phyloP scores from a whole-genome alignment of 2,329 filamentous ascomycete species.

The Chaetothyriales sp. region DNA sequence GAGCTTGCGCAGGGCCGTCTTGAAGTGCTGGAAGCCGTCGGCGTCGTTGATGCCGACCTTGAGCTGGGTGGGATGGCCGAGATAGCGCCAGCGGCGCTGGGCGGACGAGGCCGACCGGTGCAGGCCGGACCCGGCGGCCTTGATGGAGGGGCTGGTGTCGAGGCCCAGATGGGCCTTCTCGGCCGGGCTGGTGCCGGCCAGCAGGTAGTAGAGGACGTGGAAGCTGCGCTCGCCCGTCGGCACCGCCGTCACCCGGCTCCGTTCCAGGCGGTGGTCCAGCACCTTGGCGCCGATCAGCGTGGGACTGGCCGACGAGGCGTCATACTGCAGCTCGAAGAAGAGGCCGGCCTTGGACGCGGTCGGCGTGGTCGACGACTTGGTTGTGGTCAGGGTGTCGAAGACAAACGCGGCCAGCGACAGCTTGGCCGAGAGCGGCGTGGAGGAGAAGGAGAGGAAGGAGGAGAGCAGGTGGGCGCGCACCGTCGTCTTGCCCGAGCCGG shows the following conservation, averaged over 20 bases:
- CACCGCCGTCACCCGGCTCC: constrained; percentile 79
- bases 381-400: constrained; percentile 92
- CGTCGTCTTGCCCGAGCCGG: constrained; percentile 90
- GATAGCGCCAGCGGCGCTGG: constrained; percentile 87
- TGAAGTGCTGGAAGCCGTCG: constrained; percentile 94
- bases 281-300: constrained; percentile 88
- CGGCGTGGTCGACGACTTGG: constrained; percentile 88
- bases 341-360: constrained; percentile 91
- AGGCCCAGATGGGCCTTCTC: constrained; percentile 77
- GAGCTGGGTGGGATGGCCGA: constrained; percentile 90
- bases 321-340: constrained; percentile 93
- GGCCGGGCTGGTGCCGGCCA: constrained; percentile 78
- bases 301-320: constrained; percentile 73
- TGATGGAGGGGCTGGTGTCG: constrained; percentile 32
- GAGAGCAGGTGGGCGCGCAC: constrained; percentile 78
- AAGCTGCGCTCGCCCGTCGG: constrained; percentile 95
- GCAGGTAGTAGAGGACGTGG: constrained; percentile 86
- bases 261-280: constrained; percentile 80
- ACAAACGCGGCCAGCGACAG: constrained; percentile 86
- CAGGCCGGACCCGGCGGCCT: constrained; percentile 27
- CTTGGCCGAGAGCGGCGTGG: constrained; percentile 84
- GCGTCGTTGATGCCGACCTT: constrained; percentile 94
- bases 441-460: constrained; percentile 74
- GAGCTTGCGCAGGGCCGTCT: constrained; percentile 82
- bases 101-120: constrained; percentile 40